A percentile compares a stretch with the other conserved stretches of the same genome.
phyloP scores from a whole-genome alignment of 495 filamentous ascomycete species.

The Clohesyomyces aquaticus region DNA sequence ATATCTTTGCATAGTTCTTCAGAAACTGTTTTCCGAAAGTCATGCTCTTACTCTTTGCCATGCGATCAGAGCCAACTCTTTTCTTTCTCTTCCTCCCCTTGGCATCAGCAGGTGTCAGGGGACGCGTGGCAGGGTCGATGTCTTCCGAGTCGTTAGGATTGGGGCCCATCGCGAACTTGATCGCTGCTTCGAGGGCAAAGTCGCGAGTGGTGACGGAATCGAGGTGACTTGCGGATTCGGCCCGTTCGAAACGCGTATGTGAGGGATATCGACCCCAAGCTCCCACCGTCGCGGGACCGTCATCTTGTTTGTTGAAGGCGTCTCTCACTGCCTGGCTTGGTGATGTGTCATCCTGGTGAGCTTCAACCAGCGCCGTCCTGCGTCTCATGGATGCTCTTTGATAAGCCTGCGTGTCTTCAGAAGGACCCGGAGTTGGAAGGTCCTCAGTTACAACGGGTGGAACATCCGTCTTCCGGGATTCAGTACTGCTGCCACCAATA shows the following conservation, averaged over 20 bases:
- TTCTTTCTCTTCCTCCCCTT: constrained; percentile 23
- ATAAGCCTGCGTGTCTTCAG: neutral
- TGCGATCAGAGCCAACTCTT: constrained; percentile 7
- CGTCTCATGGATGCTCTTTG: neutral
- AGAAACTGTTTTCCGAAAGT: constrained; percentile 37
- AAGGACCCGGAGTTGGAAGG: too few relatives aligned
- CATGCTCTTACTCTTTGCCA: constrained; percentile 37
- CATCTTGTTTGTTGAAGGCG: constrained; percentile 16
- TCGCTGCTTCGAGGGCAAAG: constrained; percentile 39
- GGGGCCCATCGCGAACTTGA: constrained; percentile 17
- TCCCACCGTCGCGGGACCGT: constrained; percentile 9
- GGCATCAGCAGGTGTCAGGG: constrained; percentile 2
- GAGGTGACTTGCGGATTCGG: constrained; percentile 20
- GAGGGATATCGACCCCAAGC: constrained; percentile 41
- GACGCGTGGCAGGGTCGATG: constrained; percentile 12
- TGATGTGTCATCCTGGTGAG: neutral
- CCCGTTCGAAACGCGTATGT: constrained; percentile 35
- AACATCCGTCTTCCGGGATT: neutral
- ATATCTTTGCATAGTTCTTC: constrained; percentile 38
- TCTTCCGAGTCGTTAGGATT: constrained; percentile 14
- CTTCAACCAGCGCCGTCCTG: constrained; percentile 3
- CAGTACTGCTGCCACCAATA: neutral
- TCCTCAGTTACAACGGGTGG: too few relatives aligned
- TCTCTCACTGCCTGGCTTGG: neutral
- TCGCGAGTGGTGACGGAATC: constrained; percentile 36